phyloP scores from a whole-genome alignment of 805 yeast genomes.

The Candida peoriensis region DNA sequence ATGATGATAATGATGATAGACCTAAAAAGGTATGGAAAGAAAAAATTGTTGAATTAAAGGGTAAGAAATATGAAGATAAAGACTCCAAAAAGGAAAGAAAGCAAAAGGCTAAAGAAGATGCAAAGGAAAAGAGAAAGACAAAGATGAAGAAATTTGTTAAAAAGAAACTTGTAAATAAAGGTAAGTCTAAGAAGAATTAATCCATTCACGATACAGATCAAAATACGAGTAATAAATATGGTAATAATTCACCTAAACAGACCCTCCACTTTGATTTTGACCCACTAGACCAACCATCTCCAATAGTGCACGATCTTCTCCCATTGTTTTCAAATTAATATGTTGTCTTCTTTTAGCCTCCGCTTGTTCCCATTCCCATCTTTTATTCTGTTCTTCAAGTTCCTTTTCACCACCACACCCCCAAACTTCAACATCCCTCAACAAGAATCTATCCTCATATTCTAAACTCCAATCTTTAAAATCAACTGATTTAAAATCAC shows the following conservation, averaged over 20 bases:
- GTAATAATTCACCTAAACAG: slow-evolving; percentile 25
- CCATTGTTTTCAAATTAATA: slow-evolving; percentile 58
- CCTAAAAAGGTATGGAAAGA: slow-evolving; percentile 42
- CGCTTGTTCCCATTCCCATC: slow-evolving; percentile 89
- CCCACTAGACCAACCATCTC: slow-evolving; percentile 76
- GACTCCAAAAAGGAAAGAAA: slow-evolving; percentile 73
- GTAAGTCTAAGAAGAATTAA: slow-evolving; percentile 32
- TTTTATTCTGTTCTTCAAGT: slow-evolving; percentile 65
- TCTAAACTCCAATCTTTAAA: slow-evolving; percentile 22
- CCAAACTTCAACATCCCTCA: slow-evolving; percentile 84
- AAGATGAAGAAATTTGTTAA: slow-evolving; percentile 81
- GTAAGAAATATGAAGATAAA: slow-evolving; percentile 77
- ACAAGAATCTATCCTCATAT: slow-evolving; percentile 65
- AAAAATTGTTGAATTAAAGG: slow-evolving; percentile 40
- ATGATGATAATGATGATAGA: slow-evolving; percentile 28
- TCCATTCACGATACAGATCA: slow-evolving; percentile 1
- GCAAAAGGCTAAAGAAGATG: slow-evolving; percentile 68
- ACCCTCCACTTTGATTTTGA: slow-evolving; percentile 44
- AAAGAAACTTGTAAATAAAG: slow-evolving; percentile 65
- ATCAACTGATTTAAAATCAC: slow-evolving; percentile 37
- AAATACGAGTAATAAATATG: not conserved
- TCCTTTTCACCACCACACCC: slow-evolving; percentile 84
- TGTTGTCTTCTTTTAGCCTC: slow-evolving; percentile 78
- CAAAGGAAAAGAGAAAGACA: slow-evolving; percentile 71
- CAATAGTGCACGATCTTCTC: slow-evolving; percentile 79